Conservation (phyloP, 495 filamentous ascomycete species). For the Talaromyces stipitatus region DNA sequence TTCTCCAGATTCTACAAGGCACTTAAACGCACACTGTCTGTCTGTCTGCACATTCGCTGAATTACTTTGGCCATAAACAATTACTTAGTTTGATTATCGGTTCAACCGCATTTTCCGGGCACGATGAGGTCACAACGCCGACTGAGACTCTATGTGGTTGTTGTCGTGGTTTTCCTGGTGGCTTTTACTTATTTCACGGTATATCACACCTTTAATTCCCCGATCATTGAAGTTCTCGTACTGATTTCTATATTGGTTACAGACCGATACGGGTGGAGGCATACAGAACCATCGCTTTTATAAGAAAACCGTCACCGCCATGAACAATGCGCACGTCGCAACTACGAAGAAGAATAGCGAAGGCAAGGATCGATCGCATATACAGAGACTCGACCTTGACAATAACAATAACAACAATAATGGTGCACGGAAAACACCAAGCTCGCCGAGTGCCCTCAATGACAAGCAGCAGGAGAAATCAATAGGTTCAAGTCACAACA, state of each 20-base stretch:
- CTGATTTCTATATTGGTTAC: background rate
- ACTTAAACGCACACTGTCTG: background rate
- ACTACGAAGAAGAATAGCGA: conserved; percentile 21
- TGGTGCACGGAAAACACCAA: conserved; percentile 21
- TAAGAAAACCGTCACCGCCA: conserved; percentile 39
- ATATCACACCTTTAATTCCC: conserved; percentile 5
- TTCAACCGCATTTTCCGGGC: conserved; percentile 3
- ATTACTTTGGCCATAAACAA: background rate
- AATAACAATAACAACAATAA: conserved; percentile 8
- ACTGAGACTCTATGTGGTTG: conserved; percentile 49
- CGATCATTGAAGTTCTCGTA: background rate
- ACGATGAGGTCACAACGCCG: conserved; percentile 68
- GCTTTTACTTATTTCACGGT: conserved; percentile 58
- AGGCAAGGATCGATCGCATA: conserved; percentile 25
- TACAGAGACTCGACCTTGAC: conserved; percentile 19
- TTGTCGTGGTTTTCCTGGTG: conserved; percentile 48
- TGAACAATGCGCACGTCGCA: conserved; percentile 28
- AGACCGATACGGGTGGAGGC: conserved; percentile 34
- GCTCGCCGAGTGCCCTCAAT: conserved; percentile 20
- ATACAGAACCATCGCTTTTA: conserved; percentile 45
- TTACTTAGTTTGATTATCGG: background rate
- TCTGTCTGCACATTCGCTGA: background rate
- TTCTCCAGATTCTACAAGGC: background rate
- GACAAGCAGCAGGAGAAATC: conserved; percentile 44
- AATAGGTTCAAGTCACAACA: conserved; percentile 26